Evolutionary conservation across 169 alveolate genomes (phyloP).

Genomic region (Plasmodium fragile): DNA sequence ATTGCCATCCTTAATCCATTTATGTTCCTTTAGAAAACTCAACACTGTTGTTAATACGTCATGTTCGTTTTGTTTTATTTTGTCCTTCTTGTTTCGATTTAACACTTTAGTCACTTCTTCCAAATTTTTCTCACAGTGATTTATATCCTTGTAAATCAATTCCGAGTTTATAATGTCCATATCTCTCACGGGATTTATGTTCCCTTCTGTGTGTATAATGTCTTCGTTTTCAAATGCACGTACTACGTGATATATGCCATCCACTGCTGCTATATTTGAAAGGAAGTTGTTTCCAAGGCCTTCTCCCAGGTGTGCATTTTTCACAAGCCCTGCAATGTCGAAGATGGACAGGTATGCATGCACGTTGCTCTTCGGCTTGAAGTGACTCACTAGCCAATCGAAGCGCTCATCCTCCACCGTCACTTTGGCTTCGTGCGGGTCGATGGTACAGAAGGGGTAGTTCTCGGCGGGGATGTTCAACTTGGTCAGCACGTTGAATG

Average conservation of each 20-base stretch:
- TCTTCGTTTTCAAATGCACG: conserved; percentile 98
- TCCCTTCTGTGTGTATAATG: conserved; percentile 98
- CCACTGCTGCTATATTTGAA: conserved; percentile 97
- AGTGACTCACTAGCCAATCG: conserved; percentile 93
- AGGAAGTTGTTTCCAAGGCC: conserved; percentile 99
- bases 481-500: conserved; percentile 97
- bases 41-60: conserved; percentile 92
- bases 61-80: conserved; percentile 93
- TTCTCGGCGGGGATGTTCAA: conserved; percentile 97
- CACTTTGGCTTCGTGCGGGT: conserved; percentile 97
- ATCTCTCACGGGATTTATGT: conserved; percentile 98
- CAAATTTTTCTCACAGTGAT: conserved; percentile 89
- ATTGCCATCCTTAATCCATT: conserved; percentile 91
- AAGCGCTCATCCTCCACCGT: conserved; percentile 95
- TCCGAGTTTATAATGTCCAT: conserved; percentile 96
- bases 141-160: conserved; percentile 96
- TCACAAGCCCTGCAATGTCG: conserved; percentile 99
- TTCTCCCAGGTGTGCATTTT: conserved; percentile 98
- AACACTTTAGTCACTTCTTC: conserved; percentile 94
- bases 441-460: conserved; percentile 97
- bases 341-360: conserved; percentile 96
- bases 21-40: conserved; percentile 90
- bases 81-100: conserved; percentile 92
- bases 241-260: conserved; percentile 98
- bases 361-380: conserved; percentile 96